A percentile compares a stretch with the other conserved stretches of the same genome.
phyloP scores from a whole-genome alignment of 768 basidiomycete species.

The Kwoniella botswanensis region DNA sequence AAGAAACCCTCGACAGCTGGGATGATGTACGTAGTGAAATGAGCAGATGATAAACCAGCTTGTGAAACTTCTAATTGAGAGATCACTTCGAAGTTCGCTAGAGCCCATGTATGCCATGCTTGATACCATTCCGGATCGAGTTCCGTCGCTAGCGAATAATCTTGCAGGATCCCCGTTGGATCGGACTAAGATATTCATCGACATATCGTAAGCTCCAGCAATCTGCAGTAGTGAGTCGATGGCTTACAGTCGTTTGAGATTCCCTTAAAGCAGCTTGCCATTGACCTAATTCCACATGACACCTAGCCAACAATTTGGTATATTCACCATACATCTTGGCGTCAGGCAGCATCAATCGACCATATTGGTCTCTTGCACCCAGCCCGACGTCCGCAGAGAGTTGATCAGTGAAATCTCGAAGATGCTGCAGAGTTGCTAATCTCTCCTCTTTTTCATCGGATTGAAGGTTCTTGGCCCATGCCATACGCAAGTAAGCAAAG shows the following conservation, averaged over 20 bases:
- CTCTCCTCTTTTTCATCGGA: constrained; percentile 57
- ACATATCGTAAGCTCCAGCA: not conserved
- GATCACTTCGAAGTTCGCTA: constrained; percentile 94
- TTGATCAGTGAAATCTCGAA: constrained; percentile 79
- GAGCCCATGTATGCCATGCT: constrained; percentile 98
- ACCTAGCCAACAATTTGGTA: constrained; percentile 88
- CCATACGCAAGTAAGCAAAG: constrained; percentile 92
- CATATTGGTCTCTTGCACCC: constrained; percentile 63
- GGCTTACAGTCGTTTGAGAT: constrained; percentile 76
- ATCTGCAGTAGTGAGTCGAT: not conserved
- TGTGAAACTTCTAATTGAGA: constrained; percentile 73
- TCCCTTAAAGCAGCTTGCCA: constrained; percentile 85
- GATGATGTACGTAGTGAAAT: constrained; percentile 80
- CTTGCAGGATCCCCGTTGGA: constrained; percentile 78
- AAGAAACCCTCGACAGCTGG: constrained; percentile 92
- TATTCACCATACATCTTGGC: constrained; percentile 64
- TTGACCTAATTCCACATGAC: constrained; percentile 93
- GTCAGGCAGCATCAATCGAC: constrained; percentile 56
- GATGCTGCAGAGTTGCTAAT: constrained; percentile 73
- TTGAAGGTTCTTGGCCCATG: constrained; percentile 85
- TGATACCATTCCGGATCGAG: constrained; percentile 98
- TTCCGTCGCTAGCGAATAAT: constrained; percentile 84
- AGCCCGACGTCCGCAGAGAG: constrained; percentile 75
- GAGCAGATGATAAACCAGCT: constrained; percentile 67
- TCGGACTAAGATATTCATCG: constrained; percentile 64